Evolutionary conservation across 2,329 filamentous ascomycete species (phyloP).

Genomic region (Alternaria conjuncta): DNA sequence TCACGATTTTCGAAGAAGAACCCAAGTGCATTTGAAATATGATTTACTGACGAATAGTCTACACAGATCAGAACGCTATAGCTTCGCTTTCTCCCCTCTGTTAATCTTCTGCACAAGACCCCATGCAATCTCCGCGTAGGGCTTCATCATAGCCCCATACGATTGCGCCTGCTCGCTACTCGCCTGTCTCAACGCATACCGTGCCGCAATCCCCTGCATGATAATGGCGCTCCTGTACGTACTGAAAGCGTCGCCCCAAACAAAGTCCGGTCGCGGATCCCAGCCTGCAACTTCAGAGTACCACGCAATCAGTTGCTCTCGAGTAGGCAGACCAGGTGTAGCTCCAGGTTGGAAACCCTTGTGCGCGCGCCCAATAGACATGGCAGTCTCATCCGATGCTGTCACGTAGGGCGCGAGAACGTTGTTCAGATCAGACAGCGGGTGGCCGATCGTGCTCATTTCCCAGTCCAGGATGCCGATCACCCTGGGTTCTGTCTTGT

Average conservation of each 20-base stretch:
- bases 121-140: slow-evolving; percentile 83
- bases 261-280: slow-evolving; percentile 67
- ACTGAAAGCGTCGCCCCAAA: slow-evolving; percentile 70
- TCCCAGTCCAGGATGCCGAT: slow-evolving; percentile 93
- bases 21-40: neutral
- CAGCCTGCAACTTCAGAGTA: slow-evolving; percentile 74
- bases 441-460: slow-evolving; percentile 98
- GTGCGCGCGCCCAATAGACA: slow-evolving; percentile 50
- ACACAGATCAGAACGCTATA: slow-evolving; percentile 28
- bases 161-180: slow-evolving; percentile 81
- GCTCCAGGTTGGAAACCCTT: slow-evolving; percentile 66
- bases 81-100: slow-evolving; percentile 45
- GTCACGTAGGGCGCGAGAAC: slow-evolving; percentile 61
- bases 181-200: slow-evolving; percentile 84
- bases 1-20: neutral
- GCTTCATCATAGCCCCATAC: slow-evolving; percentile 72
- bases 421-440: slow-evolving; percentile 88
- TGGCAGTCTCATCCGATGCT: slow-evolving; percentile 47
- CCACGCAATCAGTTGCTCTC: slow-evolving; percentile 67
- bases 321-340: slow-evolving; percentile 70
- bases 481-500: slow-evolving; percentile 84
- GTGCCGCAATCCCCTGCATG: slow-evolving; percentile 90
- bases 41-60: neutral
- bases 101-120: slow-evolving; percentile 65
- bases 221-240: slow-evolving; percentile 66